Percentiles rank a stretch among this genome's conserved stretches.
These are phyloP conservation scores for Daldinia eschscholtzii DNA, from an alignment of 2,329 filamentous ascomycete genomes.

Conservation along the genomic window DNA sequence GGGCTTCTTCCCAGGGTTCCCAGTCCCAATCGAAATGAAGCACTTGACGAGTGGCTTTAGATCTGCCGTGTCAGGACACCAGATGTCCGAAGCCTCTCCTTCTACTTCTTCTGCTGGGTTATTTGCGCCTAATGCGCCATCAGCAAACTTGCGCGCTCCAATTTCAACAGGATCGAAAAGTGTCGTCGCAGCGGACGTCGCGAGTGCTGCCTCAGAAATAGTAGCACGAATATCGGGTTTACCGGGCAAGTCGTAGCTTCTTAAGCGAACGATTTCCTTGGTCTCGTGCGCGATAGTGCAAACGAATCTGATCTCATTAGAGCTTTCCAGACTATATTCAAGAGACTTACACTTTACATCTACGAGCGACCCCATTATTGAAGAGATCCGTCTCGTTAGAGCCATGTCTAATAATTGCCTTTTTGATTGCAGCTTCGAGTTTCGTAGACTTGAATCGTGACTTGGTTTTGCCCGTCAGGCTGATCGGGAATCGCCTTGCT, in stretches of 20 bases:
- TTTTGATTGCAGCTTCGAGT: background rate
- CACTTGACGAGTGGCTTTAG: background rate
- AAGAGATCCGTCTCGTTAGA: slow-evolving; percentile 1
- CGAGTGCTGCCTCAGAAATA: slow-evolving; percentile 1
- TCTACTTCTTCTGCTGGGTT: background rate
- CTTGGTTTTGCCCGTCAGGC: slow-evolving; percentile 1
- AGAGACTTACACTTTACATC: background rate
- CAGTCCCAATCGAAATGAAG: background rate
- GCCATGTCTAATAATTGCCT: background rate
- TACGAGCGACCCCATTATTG: background rate
- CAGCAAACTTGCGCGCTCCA: background rate
- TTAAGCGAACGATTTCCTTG: background rate
- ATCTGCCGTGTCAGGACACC: background rate
- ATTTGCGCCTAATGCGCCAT: background rate
- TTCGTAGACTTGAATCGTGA: slow-evolving; percentile 1
- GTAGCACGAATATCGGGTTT: background rate
- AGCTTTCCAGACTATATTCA: background rate
- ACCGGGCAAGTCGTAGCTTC: background rate
- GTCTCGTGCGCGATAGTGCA: background rate
- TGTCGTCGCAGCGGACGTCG: background rate
- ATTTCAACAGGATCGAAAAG: background rate
- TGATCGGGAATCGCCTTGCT: background rate
- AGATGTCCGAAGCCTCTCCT: background rate
- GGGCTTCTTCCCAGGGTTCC: background rate
- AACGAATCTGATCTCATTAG: background rate